phyloP scores from a whole-genome alignment of 2,329 filamentous ascomycete species.

The Esteya vermicola region DNA sequence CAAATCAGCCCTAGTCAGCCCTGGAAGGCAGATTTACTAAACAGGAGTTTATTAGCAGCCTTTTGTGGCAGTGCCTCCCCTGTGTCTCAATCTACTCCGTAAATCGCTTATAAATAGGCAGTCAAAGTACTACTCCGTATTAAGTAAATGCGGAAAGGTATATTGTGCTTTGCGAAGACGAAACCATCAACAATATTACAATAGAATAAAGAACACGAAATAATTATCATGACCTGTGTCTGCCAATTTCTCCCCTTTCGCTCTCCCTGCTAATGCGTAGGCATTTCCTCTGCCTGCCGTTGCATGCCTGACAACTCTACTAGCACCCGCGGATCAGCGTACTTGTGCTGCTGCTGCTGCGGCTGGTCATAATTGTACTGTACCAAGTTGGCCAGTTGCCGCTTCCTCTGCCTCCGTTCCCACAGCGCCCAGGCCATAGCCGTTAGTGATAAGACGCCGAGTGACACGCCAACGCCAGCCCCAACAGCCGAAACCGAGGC shows the following conservation, averaged over 20 bases:
- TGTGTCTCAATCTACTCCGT: background rate
- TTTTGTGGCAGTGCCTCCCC: background rate
- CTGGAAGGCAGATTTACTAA: background rate
- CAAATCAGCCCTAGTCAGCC: background rate
- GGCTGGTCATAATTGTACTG: too few relatives aligned
- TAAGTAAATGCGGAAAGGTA: too few relatives aligned
- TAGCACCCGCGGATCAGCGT: background rate
- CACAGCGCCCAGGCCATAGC: conserved; percentile 7
- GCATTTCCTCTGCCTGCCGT: background rate
- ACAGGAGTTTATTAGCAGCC: background rate
- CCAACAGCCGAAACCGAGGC: conserved; percentile 5
- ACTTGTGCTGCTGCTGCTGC: background rate
- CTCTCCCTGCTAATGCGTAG: too few relatives aligned
- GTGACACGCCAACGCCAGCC: conserved; percentile 6
- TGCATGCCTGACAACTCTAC: background rate
- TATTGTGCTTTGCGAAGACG: too few relatives aligned
- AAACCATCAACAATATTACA: too few relatives aligned
- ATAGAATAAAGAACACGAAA: background rate
- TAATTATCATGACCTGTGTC: background rate
- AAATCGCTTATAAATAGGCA: too few relatives aligned
- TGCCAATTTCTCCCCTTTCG: background rate
- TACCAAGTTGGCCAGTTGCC: conserved; percentile 1
- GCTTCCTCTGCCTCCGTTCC: conserved; percentile 4
- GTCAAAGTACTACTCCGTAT: too few relatives aligned
- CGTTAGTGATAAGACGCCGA: conserved; percentile 3